Evolutionary conservation across 2,329 filamentous ascomycete species (phyloP).

Genomic region (Pseudogymnoascus pannorum): DNA sequence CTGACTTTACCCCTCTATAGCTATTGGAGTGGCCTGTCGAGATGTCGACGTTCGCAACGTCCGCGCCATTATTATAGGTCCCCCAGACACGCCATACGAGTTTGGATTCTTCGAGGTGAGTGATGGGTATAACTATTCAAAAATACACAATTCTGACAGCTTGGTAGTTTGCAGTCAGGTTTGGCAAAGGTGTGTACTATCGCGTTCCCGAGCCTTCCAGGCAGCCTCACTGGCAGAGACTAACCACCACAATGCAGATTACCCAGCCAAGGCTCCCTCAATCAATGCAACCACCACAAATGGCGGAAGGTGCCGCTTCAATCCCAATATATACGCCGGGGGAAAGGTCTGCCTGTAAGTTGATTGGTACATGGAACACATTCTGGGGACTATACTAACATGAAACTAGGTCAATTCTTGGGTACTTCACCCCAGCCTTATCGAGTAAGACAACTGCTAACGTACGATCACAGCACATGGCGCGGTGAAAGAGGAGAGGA

Average conservation of each 20-base stretch:
- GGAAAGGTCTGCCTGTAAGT: constrained; percentile 89
- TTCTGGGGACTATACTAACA: constrained; percentile 17
- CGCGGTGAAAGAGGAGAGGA: constrained; percentile 82
- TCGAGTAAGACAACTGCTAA: constrained; percentile 11
- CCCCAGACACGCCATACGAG: constrained; percentile 91
- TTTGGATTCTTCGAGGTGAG: constrained; percentile 93
- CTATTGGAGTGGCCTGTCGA: constrained; percentile 77
- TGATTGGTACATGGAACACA: neutral
- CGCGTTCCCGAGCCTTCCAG: neutral
- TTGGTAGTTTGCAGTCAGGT: constrained; percentile 64
- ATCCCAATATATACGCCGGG: constrained; percentile 88
- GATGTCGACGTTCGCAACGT: constrained; percentile 87
- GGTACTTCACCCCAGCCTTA: constrained; percentile 43
- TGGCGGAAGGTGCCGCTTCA: constrained; percentile 80
- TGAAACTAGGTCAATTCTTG: constrained; percentile 69
- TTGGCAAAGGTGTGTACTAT: constrained; percentile 58
- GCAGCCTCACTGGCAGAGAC: neutral
- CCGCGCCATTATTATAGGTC: constrained; percentile 81
- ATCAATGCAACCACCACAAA: constrained; percentile 78
- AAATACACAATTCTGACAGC: constrained; percentile 21
- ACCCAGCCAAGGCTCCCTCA: constrained; percentile 60
- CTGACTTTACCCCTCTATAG: constrained; percentile 36
- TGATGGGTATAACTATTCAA: neutral
- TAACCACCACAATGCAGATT: constrained; percentile 49
- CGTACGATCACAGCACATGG: constrained; percentile 67